phyloP scores from a whole-genome alignment of 768 basidiomycete species.

The Phanerochaete carnosa region DNA sequence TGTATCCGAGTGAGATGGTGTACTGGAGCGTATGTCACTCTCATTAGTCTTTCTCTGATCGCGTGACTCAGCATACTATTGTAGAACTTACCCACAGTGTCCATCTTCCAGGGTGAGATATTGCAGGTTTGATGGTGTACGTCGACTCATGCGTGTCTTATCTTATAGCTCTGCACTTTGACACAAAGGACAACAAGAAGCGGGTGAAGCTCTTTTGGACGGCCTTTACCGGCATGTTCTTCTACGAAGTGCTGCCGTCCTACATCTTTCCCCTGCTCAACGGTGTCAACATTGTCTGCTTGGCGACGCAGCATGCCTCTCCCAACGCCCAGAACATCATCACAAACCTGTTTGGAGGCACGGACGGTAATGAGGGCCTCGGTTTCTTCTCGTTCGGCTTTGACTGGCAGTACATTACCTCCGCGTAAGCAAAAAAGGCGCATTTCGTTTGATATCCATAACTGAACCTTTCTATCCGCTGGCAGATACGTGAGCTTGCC shows the following conservation, averaged over 20 bases:
- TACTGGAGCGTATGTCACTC: conserved; percentile 46
- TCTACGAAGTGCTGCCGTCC: conserved; percentile 50
- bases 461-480: not conserved
- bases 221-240: conserved; percentile 48
- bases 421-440: conserved; percentile 20
- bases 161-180: conserved; percentile 47
- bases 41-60: not conserved
- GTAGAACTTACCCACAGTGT: conserved; percentile 53
- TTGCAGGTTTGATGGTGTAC: conserved; percentile 17
- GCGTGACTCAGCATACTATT: not conserved
- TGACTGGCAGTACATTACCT: conserved; percentile 67
- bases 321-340: conserved; percentile 43
- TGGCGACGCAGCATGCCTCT: conserved; percentile 49
- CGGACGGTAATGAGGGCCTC: conserved; percentile 64
- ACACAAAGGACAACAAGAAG: conserved; percentile 39
- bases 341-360: conserved; percentile 66
- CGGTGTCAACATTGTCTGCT: conserved; percentile 57
- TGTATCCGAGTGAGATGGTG: conserved; percentile 63
- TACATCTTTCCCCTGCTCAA: conserved; percentile 65
- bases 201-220: conserved; percentile 52
- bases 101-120: conserved; percentile 50
- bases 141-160: conserved; percentile 10
- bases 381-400: conserved; percentile 58
- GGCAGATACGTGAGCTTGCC: conserved; percentile 45
- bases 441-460: not conserved